Evolutionary conservation across 2,329 filamentous ascomycete genomes (phyloP).

Genomic region (Alternaria gansuensis): DNA sequence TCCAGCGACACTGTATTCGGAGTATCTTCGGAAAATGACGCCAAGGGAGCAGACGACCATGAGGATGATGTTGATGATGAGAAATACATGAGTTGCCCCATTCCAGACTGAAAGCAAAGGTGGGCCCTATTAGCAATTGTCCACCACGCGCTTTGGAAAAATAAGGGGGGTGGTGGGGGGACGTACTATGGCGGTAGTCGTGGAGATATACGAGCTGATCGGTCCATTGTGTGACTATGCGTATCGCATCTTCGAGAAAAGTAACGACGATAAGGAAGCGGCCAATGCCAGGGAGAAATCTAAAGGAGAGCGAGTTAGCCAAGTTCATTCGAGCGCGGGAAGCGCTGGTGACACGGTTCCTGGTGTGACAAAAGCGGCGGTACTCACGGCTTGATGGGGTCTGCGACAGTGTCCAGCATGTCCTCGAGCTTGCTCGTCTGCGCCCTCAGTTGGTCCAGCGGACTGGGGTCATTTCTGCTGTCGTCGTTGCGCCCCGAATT

Average conservation of each 20-base stretch:
- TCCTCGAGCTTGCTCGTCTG: slow-evolving; percentile 99
- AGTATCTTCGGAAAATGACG: slow-evolving; percentile 91
- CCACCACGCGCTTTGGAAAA: slow-evolving; percentile 2
- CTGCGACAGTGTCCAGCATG: slow-evolving; percentile 82
- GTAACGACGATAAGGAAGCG: slow-evolving; percentile 98
- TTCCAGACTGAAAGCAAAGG: slow-evolving; percentile 70
- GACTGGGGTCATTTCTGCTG: slow-evolving; percentile 73
- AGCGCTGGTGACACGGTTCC: slow-evolving; percentile 6
- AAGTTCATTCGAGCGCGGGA: slow-evolving; percentile 5
- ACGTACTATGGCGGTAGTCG: slow-evolving; percentile 88
- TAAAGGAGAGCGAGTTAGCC: slow-evolving; percentile 55
- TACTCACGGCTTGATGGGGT: slow-evolving; percentile 93
- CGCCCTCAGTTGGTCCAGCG: slow-evolving; percentile 86
- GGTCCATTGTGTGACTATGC: slow-evolving; percentile 96
- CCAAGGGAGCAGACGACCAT: slow-evolving; percentile 84
- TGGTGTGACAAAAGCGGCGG: slow-evolving; percentile 12
- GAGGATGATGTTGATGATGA: slow-evolving; percentile 86
- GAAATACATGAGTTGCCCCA: slow-evolving; percentile 91
- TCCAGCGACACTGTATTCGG: slow-evolving; percentile 89
- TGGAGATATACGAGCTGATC: slow-evolving; percentile 94
- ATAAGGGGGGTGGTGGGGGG: slow-evolving; percentile 2
- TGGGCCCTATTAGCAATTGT: slow-evolving; percentile 32
- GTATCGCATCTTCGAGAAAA: slow-evolving; percentile 93
- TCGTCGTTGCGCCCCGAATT: slow-evolving; percentile 65
- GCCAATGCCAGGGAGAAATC: slow-evolving; percentile 92